phyloP scores from a whole-genome alignment of 352 stramenopile species.

The Halophytophthora polymorphica region DNA sequence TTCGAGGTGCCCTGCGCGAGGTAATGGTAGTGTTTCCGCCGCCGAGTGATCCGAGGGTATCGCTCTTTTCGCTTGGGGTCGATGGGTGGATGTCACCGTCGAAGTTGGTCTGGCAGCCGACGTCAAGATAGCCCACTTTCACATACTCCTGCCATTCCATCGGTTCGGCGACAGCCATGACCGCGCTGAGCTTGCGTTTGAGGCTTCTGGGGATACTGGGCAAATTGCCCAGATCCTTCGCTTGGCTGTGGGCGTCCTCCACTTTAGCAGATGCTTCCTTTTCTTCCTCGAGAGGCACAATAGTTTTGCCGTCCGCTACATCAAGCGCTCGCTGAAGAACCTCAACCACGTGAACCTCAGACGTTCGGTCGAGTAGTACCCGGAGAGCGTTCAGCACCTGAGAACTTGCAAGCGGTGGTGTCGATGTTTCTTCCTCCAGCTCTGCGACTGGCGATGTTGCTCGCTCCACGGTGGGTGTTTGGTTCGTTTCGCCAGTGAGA shows the following conservation, averaged over 20 bases:
- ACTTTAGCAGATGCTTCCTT: too few species aligned
- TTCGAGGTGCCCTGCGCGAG: slow-evolving; percentile 1
- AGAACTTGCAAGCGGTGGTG: slow-evolving; percentile 1
- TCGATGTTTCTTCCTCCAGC: slow-evolving; percentile 6
- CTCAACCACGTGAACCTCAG: slow-evolving; percentile 39
- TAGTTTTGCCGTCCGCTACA: not conserved
- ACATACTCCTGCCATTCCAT: slow-evolving; percentile 69
- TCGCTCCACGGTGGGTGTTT: slow-evolving; percentile 17
- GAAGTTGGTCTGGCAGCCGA: slow-evolving; percentile 46
- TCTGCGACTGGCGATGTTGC: slow-evolving; percentile 36
- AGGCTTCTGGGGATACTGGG: slow-evolving; percentile 17
- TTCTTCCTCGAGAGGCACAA: too few species aligned
- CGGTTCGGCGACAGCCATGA: slow-evolving; percentile 49
- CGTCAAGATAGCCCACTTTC: slow-evolving; percentile 40
- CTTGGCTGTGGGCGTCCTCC: too few species aligned
- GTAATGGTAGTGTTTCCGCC: slow-evolving; percentile 1
- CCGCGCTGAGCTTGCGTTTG: slow-evolving; percentile 48
- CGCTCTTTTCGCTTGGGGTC: not conserved
- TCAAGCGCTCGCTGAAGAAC: slow-evolving; percentile 29
- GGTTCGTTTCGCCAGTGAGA: not conserved
- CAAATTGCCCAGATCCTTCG: not conserved
- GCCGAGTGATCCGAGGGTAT: not conserved
- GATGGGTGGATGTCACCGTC: slow-evolving; percentile 19
- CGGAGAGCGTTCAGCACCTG: slow-evolving; percentile 35
- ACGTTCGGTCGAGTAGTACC: slow-evolving; percentile 28